A percentile compares a stretch with the other conserved stretches of the same genome.
phyloP scores from a whole-genome alignment of 129 eudicot genomes.

The Solidago caesia region DNA sequence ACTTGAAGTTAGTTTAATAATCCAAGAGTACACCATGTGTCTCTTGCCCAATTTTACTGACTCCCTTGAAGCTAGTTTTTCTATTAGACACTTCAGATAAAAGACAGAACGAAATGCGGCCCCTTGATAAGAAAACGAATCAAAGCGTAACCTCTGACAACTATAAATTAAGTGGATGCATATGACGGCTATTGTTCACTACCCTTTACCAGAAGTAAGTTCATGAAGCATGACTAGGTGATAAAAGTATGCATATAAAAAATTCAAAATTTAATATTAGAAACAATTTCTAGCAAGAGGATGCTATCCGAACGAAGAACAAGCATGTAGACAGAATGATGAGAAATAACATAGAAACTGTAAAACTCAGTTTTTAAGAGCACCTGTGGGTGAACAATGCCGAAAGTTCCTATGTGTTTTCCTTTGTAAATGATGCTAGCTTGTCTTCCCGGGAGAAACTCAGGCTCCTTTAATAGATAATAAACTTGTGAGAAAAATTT shows the following conservation, averaged over 20 bases:
- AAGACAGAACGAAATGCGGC: not conserved
- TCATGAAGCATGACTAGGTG: not conserved
- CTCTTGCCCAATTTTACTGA: not conserved
- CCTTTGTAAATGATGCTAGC: constrained; percentile 87
- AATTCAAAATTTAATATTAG: not conserved
- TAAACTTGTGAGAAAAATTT: not conserved
- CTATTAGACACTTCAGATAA: too few relatives aligned
- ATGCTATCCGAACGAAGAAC: not conserved
- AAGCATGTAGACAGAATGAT: not conserved
- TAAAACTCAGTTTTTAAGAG: not conserved
- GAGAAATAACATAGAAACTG: constrained; percentile 7
- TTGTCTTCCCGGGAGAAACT: constrained; percentile 88
- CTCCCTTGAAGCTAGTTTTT: not conserved
- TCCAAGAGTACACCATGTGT: too few relatives aligned
- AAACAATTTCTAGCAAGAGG: not conserved
- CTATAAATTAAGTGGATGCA: too few relatives aligned
- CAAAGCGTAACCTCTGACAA: not conserved
- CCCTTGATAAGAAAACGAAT: not conserved
- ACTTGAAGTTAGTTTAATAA: too few relatives aligned
- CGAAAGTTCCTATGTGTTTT: constrained; percentile 73
- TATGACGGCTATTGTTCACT: too few relatives aligned
- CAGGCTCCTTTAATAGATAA: constrained; percentile 60
- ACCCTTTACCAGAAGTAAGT: too few relatives aligned
- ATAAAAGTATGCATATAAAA: not conserved
- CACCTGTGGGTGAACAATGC: constrained; percentile 97